Percentiles rank a stretch among this genome's conserved stretches.
phyloP scores from a whole-genome alignment of 345 rosid species.

The Aegle marmelos region DNA sequence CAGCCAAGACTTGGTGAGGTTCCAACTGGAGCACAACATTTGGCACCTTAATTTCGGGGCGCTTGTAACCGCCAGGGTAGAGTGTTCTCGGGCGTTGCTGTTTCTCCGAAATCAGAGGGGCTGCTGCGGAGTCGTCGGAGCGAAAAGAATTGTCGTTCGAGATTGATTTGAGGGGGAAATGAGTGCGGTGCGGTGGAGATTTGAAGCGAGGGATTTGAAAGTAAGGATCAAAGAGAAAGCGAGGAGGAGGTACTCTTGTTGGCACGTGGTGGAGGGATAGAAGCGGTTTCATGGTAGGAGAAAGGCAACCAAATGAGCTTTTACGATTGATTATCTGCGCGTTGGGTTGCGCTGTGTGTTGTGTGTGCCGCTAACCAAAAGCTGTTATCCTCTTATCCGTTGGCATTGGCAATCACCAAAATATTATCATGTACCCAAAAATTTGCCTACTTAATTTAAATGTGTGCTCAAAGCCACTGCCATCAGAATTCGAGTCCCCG shows the following conservation, averaged over 20 bases:
- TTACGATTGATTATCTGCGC: too few species aligned
- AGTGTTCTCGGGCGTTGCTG: constrained; percentile 56
- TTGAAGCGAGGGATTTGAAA: constrained; percentile 25
- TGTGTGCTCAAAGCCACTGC: too few species aligned
- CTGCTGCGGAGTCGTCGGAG: constrained; percentile 29
- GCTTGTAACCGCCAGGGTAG: constrained; percentile 94
- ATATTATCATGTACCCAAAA: neutral
- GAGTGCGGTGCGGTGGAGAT: constrained; percentile 30
- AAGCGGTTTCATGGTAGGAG: constrained; percentile 39
- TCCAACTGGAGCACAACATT: constrained; percentile 61
- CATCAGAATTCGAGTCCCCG: too few species aligned
- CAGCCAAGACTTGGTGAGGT: constrained; percentile 53
- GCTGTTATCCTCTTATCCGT: constrained; percentile 4
- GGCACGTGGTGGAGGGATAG: constrained; percentile 25
- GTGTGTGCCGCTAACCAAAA: too few species aligned
- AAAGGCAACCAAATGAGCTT: neutral
- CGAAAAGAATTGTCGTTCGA: constrained; percentile 27
- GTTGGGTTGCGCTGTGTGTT: too few species aligned
- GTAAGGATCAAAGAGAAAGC: constrained; percentile 14
- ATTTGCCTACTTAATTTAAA: too few species aligned
- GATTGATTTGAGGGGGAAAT: constrained; percentile 31
- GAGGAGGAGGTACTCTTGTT: constrained; percentile 11
- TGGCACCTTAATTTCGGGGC: constrained; percentile 78
- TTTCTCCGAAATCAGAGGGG: constrained; percentile 20
- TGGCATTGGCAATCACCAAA: neutral